These are phyloP conservation scores for Aureobasidium sp. DNA, from an alignment of 2,329 filamentous ascomycete species.

Conservation along the genomic window DNA sequence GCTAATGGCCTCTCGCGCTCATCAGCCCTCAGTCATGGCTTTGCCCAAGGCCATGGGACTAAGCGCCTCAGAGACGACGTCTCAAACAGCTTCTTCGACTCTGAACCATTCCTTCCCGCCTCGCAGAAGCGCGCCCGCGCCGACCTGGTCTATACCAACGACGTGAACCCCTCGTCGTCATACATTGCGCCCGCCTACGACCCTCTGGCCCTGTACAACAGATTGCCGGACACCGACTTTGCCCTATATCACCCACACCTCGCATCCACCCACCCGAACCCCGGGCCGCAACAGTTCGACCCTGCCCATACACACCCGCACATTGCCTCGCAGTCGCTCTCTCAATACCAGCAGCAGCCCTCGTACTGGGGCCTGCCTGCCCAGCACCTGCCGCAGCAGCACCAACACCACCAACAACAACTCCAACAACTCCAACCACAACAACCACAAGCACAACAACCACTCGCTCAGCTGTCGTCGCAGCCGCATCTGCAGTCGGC, in stretches of 20 bases:
- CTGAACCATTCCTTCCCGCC: neutral
- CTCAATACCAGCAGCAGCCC: neutral
- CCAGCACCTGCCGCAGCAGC: neutral
- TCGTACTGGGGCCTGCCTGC: slow-evolving; percentile 2
- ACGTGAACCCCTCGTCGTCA: neutral
- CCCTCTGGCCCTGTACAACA: neutral
- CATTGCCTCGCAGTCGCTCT: neutral
- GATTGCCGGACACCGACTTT: neutral
- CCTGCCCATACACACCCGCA: neutral
- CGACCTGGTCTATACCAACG: neutral
- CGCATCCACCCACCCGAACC: neutral
- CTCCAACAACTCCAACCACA: neutral
- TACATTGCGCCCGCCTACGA: neutral
- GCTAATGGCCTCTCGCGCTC: neutral
- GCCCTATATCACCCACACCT: neutral
- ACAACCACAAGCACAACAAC: slow-evolving; percentile 22
- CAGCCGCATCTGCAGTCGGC: neutral
- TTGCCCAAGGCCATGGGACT: neutral
- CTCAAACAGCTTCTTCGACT: neutral
- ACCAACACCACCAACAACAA: slow-evolving; percentile 22
- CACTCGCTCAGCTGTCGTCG: neutral
- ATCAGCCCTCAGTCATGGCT: neutral
- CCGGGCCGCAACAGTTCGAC: neutral
- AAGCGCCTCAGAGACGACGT: slow-evolving; percentile 2
- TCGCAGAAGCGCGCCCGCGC: neutral